These are phyloP conservation scores for Pseudomassariella vexata DNA, from an alignment of 2,329 filamentous ascomycete species.

Conservation along the genomic window DNA sequence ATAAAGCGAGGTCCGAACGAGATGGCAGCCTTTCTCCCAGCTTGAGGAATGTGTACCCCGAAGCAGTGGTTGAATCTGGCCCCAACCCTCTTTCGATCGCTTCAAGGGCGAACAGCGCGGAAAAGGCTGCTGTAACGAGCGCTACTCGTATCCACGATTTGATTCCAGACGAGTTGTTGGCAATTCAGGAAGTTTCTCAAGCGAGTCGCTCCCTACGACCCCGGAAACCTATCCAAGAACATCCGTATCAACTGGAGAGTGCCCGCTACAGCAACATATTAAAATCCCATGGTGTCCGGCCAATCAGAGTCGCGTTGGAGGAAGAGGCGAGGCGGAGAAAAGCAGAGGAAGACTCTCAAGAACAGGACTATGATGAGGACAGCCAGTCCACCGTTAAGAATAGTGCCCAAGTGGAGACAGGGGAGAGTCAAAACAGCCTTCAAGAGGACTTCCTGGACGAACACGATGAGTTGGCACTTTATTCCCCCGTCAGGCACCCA, in stretches of 20 bases:
- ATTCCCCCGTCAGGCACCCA: slow-evolving; percentile 10
- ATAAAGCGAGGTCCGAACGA: background rate
- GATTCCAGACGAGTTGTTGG: slow-evolving; percentile 9
- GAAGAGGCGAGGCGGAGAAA: slow-evolving; percentile 22
- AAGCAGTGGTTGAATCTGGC: too few relatives aligned
- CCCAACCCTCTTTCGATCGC: too few relatives aligned
- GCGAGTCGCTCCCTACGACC: slow-evolving; percentile 46
- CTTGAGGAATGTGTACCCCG: too few relatives aligned
- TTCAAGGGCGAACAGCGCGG: too few relatives aligned
- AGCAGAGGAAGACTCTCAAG: slow-evolving; percentile 38
- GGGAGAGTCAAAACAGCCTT: slow-evolving; percentile 27
- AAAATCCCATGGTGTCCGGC: slow-evolving; percentile 49
- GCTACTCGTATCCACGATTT: background rate
- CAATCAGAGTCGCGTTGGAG: slow-evolving; percentile 36
- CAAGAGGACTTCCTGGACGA: slow-evolving; percentile 11
- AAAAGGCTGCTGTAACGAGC: background rate
- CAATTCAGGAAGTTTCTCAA: slow-evolving; percentile 7
- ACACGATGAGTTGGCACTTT: slow-evolving; percentile 13
- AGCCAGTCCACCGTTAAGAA: slow-evolving; percentile 35
- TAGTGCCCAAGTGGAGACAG: slow-evolving; percentile 20
- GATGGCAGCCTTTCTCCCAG: background rate
- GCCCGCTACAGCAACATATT: slow-evolving; percentile 47
- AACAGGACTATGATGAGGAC: slow-evolving; percentile 45
- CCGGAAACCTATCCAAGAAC: slow-evolving; percentile 55
- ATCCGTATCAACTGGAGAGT: slow-evolving; percentile 52